Evolutionary conservation across 1,284 basidiomycete species (phyloP).

Genomic region (Tilletia indica): DNA sequence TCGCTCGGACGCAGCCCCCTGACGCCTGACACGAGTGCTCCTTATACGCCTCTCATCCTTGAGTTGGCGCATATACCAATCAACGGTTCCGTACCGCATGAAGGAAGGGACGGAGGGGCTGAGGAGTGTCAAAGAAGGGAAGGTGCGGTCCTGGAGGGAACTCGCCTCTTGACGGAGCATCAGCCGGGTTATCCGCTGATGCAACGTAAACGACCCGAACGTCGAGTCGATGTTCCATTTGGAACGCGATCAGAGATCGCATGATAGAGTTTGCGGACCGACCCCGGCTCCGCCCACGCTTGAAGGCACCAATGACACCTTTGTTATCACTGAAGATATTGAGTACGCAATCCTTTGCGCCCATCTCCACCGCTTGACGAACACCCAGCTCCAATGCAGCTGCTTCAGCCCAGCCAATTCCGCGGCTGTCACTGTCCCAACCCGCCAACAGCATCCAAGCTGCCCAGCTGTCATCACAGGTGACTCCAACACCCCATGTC

Average conservation of each 20-base stretch:
- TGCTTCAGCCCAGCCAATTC: conserved; percentile 1
- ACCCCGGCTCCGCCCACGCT: not conserved
- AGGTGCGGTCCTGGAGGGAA: too few relatives aligned
- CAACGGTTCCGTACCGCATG: too few relatives aligned
- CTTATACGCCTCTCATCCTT: too few relatives aligned
- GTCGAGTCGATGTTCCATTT: too few relatives aligned
- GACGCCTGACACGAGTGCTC: too few relatives aligned
- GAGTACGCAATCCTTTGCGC: not conserved
- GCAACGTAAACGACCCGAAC: too few relatives aligned
- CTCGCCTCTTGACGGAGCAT: too few relatives aligned
- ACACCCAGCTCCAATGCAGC: not conserved
- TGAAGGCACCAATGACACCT: not conserved
- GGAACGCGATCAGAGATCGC: not conserved
- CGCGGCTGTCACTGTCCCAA: not conserved
- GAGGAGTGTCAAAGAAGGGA: too few relatives aligned
- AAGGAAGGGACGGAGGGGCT: too few relatives aligned
- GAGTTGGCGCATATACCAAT: too few relatives aligned
- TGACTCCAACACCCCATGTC: not conserved
- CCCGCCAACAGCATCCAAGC: not conserved
- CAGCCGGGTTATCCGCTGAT: too few relatives aligned
- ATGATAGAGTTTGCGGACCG: not conserved
- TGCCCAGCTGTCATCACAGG: not conserved
- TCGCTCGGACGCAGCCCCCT: too few relatives aligned
- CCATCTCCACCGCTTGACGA: not conserved
- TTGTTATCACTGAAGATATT: not conserved